phyloP scores from a whole-genome alignment of 1,284 basidiomycete species.

The Hemileia vastatrix region DNA sequence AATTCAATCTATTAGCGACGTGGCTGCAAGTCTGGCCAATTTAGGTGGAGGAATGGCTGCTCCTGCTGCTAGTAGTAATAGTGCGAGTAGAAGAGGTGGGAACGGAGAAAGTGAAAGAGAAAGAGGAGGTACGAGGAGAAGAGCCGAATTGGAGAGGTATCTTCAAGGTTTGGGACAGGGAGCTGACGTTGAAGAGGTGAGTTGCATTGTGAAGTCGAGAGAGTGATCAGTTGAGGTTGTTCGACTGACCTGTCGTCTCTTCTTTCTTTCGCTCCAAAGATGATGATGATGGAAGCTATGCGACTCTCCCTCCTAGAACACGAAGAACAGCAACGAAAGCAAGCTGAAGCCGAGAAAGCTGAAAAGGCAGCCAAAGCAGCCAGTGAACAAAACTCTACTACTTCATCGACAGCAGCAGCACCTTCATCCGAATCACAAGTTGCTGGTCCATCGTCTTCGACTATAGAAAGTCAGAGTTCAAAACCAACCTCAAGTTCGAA shows the following conservation, averaged over 20 bases:
- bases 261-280: not conserved
- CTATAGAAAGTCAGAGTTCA: not conserved
- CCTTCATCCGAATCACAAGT: slow-evolving; percentile 3
- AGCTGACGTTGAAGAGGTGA: not conserved
- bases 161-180: not conserved
- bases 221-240: not conserved
- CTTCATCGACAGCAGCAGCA: slow-evolving; percentile 1
- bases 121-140: slow-evolving; percentile 16
- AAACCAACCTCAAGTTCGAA: not conserved
- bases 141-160: not conserved
- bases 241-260: not conserved
- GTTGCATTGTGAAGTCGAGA: not conserved
- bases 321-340: slow-evolving; percentile 36
- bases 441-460: not conserved
- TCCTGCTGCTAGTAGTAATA: not conserved
- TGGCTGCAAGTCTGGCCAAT: not conserved
- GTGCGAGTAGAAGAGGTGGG: not conserved
- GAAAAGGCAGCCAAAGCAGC: slow-evolving; percentile 17
- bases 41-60: not conserved
- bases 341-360: slow-evolving; percentile 31
- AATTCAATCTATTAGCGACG: not conserved
- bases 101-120: slow-evolving; percentile 6
- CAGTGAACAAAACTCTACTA: not conserved
- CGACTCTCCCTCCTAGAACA: slow-evolving; percentile 40
- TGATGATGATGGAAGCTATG: slow-evolving; percentile 42